Percentiles rank a stretch among this genome's conserved stretches.
Conservation (phyloP, 768 basidiomycete species). For the Galerina marginata region DNA sequence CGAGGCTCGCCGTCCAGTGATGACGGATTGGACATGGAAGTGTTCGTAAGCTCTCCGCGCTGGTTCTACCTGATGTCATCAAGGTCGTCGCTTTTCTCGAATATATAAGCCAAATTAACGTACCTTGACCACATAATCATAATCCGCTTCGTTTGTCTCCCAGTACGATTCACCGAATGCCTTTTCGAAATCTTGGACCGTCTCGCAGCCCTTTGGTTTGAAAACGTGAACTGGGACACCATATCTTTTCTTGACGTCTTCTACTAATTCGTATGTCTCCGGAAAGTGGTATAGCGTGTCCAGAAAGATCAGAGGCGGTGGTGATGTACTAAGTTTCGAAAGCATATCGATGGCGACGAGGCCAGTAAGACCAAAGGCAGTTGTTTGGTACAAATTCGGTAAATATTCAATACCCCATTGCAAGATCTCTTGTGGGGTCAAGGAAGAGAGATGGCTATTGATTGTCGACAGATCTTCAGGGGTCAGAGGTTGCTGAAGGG, state of each 20-base stretch:
- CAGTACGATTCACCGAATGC: constrained; percentile 84
- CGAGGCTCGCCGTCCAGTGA: constrained; percentile 93
- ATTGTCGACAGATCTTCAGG: constrained; percentile 63
- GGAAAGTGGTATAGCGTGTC: constrained; percentile 97
- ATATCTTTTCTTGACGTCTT: constrained; percentile 80
- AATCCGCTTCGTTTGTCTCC: constrained; percentile 85
- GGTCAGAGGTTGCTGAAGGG: constrained; percentile 56
- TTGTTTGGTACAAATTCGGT: constrained; percentile 88
- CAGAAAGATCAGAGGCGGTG: constrained; percentile 91
- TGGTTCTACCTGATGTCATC: constrained; percentile 78
- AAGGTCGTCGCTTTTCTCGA: background rate
- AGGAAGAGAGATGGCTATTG: constrained; percentile 73
- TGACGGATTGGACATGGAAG: constrained; percentile 81
- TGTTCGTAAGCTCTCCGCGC: constrained; percentile 85
- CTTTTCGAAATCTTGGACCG: constrained; percentile 74
- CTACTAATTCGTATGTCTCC: constrained; percentile 90
- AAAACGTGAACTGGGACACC: constrained; percentile 75
- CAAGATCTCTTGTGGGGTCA: constrained; percentile 85
- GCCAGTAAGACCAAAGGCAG: constrained; percentile 95
- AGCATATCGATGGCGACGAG: constrained; percentile 96
- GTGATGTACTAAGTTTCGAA: constrained; percentile 69
- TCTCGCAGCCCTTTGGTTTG: constrained; percentile 74
- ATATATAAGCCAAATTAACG: constrained; percentile 19
- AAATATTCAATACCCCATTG: constrained; percentile 83
- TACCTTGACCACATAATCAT: constrained; percentile 94